Conservation (phyloP, 768 basidiomycete genomes). For the Strobilomyces dryophilus region DNA sequence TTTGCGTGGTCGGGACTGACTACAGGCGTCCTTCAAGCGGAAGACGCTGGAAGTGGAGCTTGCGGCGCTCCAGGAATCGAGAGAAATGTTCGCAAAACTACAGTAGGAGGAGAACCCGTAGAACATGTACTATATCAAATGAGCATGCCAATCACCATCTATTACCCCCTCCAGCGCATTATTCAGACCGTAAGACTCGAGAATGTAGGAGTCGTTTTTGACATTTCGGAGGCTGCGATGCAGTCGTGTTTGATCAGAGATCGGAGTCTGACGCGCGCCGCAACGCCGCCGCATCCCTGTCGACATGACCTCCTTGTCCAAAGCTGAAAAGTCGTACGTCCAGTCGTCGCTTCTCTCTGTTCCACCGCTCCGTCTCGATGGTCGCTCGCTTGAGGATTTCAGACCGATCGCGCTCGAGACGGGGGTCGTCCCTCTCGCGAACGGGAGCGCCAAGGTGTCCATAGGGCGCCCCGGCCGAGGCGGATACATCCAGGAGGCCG, state of each 20-base stretch:
- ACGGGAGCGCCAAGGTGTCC: slow-evolving; percentile 74
- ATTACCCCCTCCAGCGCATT: too few species aligned
- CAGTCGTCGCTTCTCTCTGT: slow-evolving; percentile 55
- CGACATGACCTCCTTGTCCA: slow-evolving; percentile 45
- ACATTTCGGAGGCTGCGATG: too few species aligned
- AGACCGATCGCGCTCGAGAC: slow-evolving; percentile 71
- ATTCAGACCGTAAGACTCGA: too few species aligned
- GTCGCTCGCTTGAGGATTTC: slow-evolving; percentile 63
- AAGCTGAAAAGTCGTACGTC: slow-evolving; percentile 77
- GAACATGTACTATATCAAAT: not conserved
- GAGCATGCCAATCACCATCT: too few species aligned
- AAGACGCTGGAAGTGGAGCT: slow-evolving; percentile 71
- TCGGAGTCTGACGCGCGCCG: too few species aligned
- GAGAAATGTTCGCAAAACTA: slow-evolving; percentile 70
- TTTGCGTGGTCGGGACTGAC: not conserved
- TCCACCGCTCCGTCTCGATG: slow-evolving; percentile 72
- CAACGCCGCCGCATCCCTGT: too few species aligned
- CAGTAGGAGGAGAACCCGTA: slow-evolving; percentile 34
- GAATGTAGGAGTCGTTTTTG: too few species aligned
- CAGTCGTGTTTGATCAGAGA: too few species aligned
- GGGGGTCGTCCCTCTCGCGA: slow-evolving; percentile 74
- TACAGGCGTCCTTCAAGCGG: slow-evolving; percentile 1
- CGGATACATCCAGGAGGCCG: slow-evolving; percentile 71
- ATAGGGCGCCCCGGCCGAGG: slow-evolving; percentile 66
- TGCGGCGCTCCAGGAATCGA: slow-evolving; percentile 62